Percentiles rank a stretch among this genome's conserved stretches.
Evolutionary conservation across 108 stramenopile species (phyloP).

Genomic region (Nitzschia palea): DNA sequence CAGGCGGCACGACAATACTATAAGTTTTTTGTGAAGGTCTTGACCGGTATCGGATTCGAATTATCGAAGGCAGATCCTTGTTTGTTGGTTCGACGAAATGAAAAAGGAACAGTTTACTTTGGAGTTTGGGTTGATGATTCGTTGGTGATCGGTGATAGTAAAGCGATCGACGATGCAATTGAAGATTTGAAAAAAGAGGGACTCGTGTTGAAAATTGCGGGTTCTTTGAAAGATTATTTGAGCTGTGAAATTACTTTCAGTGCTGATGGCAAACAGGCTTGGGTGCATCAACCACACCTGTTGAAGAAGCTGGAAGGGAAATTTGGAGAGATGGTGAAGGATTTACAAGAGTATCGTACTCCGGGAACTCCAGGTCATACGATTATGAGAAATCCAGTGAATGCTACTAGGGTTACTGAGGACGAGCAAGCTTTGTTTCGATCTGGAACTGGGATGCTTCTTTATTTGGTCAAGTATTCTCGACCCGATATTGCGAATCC

Average conservation of each 20-base stretch:
- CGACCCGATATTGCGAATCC: slow-evolving; percentile 32
- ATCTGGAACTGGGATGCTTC: slow-evolving; percentile 26
- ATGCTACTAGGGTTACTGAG: not conserved
- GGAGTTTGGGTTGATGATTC: not conserved
- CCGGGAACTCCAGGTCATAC: slow-evolving; percentile 22
- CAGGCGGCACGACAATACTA: not conserved
- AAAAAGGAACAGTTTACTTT: not conserved
- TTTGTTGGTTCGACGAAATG: slow-evolving; percentile 10
- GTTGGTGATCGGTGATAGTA: not conserved
- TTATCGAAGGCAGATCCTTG: slow-evolving; percentile 35
- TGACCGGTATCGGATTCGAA: not conserved
- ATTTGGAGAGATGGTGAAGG: slow-evolving; percentile 4
- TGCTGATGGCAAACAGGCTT: not conserved
- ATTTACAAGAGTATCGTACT: slow-evolving; percentile 8
- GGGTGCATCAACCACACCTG: not conserved
- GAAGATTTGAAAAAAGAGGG: not conserved
- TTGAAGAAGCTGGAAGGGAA: not conserved
- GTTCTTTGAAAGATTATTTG: slow-evolving; percentile 22
- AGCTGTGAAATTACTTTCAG: slow-evolving; percentile 13
- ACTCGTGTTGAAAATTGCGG: slow-evolving; percentile 11
- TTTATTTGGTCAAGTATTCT: slow-evolving; percentile 23
- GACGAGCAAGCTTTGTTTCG: slow-evolving; percentile 10
- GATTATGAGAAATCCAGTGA: not conserved
- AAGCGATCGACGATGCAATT: not conserved
- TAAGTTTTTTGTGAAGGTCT: not conserved